Evolutionary conservation across 192 early-diverging fungal species (phyloP).

Genomic region (Coemansia guatemalensis): DNA sequence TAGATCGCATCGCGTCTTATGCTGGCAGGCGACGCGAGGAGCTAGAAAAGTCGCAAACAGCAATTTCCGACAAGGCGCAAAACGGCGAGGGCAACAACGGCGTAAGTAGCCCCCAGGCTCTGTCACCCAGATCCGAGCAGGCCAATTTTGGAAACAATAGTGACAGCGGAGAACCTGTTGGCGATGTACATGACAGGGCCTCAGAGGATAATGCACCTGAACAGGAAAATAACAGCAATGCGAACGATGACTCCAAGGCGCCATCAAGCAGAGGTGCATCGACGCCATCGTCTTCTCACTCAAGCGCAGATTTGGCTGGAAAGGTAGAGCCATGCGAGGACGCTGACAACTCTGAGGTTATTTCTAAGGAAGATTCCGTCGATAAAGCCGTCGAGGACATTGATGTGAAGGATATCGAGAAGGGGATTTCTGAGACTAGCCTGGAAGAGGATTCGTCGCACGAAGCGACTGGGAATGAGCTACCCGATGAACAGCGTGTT

Average conservation of each 20-base stretch:
- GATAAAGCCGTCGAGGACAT: background rate
- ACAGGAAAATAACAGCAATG: background rate
- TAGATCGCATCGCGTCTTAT: conserved; percentile 92
- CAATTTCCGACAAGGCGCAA: conserved; percentile 8
- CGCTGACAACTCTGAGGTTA: background rate
- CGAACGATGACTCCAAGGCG: background rate
- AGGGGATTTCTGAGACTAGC: background rate
- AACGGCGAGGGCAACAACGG: background rate
- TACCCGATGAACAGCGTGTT: background rate
- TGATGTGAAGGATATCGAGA: background rate
- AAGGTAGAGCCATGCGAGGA: background rate
- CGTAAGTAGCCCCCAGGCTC: background rate
- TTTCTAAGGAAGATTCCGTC: background rate
- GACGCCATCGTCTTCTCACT: background rate
- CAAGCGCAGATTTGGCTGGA: background rate
- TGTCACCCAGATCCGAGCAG: background rate
- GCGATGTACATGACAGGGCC: background rate
- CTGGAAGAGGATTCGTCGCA: background rate
- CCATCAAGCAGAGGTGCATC: background rate
- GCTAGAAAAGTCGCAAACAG: conserved; percentile 43
- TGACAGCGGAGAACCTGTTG: background rate
- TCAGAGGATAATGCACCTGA: background rate
- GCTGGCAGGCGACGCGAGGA: conserved; percentile 79
- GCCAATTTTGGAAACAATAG: background rate
- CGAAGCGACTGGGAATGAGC: background rate